Base-by-base conservation (phyloP, 176 grass and related monocot genomes). In the Hsuehochloa calcarea region DNA sequence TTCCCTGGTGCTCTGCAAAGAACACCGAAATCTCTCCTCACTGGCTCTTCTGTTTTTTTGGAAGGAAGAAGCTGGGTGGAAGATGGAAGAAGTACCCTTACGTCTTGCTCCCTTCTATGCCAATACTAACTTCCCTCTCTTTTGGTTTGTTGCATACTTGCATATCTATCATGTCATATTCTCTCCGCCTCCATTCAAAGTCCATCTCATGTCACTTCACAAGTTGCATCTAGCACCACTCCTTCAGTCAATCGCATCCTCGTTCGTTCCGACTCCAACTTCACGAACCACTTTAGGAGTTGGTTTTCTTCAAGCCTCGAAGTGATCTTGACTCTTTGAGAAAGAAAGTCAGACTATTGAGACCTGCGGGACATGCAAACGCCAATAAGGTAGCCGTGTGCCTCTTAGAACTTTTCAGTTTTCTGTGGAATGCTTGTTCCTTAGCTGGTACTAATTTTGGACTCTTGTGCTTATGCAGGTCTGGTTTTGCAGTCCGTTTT, bases 1-100 rank as follows among this genome's bases (percentile, higher is more conserved):
- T 68, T 85, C 29, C 38, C 35, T 88, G 72, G 84, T 86, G 50
- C 14, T 82, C 49, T 78, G 16, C 17, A 75, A 88, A 82, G 77
- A 40, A 45, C 56, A 69, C 65, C n/a, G 25, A 22, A 45, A 23
- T 83, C 52, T 80, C 59, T 85, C 56, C 68, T 66, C 14, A n/a
- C 80, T 61, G 58, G 83, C 92, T 96, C 89, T 93, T 84, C 93
- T 68, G 54, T 68, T 69, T 84, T 96, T 93, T 96, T 88, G 77
- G 63, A 86, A 87, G 82, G 89, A 96, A 89, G 90, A 81, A 80
- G 84, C 80, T 82, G 77, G 65, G 62, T 80, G 90, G 39, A 67
- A 45, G 61, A 58, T 81, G 75, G 82, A 80, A 81, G 47, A 40
- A 43, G 20, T 41, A 58, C 77, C 34, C 71, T 79, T 77, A 17